Percentiles rank a stretch among this genome's conserved stretches.
Conservation (phyloP, 106 monocot genomes). For the Apostasia shenzhenica region DNA sequence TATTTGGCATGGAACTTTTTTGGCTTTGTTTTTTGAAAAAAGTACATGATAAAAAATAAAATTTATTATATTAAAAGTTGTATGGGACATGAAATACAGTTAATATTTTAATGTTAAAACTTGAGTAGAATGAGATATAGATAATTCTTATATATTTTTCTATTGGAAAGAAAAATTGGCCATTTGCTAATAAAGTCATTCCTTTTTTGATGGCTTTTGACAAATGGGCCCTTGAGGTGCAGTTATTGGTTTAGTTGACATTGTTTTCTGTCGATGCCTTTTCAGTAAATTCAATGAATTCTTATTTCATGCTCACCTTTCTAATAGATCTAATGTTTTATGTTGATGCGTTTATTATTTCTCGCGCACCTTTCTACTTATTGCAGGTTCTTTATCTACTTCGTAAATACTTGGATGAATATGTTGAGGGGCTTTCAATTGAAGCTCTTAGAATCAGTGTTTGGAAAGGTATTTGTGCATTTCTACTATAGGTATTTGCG, state of each 20-base stretch:
- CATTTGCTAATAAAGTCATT: too few relatives aligned
- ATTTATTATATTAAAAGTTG: not conserved
- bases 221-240: too few relatives aligned
- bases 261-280: not conserved
- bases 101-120: too few relatives aligned
- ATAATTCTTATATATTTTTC: too few relatives aligned
- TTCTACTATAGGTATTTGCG: too few relatives aligned
- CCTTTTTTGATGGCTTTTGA: too few relatives aligned
- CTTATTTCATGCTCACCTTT: not conserved
- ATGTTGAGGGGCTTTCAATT: conserved; percentile 89
- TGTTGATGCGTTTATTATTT: not conserved
- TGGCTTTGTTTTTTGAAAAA: not conserved
- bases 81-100: not conserved
- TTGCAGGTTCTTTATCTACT: conserved; percentile 81
- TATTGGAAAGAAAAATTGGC: too few relatives aligned
- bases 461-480: conserved; percentile 69
- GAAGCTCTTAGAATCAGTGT: conserved; percentile 97
- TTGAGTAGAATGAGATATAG: too few relatives aligned
- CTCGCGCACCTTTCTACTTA: not conserved
- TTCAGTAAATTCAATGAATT: not conserved
- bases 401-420: conserved; percentile 87
- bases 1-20: not conserved
- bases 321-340: not conserved
- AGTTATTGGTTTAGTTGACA: too few relatives aligned
- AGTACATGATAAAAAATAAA: not conserved